Percentiles rank a stretch among this genome's conserved stretches.
phyloP scores from a whole-genome alignment of 306 rosid genomes.

The Lathyrus tuberosus region DNA sequence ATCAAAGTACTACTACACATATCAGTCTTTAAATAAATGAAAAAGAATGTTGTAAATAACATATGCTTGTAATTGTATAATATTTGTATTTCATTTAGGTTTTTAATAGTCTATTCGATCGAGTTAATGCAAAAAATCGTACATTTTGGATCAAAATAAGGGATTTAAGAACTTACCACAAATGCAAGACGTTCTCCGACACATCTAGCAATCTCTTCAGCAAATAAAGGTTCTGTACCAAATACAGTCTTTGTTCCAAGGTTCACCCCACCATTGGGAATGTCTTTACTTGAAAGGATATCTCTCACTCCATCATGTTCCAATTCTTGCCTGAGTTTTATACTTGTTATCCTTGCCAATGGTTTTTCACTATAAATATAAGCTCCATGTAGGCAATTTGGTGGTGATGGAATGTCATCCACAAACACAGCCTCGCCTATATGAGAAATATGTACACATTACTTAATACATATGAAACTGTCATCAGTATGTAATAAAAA shows the following conservation, averaged over 20 bases:
- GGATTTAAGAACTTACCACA: slow-evolving; percentile 58
- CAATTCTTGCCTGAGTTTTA: slow-evolving; percentile 49
- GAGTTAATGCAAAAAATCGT: background rate
- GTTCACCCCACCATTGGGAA: slow-evolving; percentile 68
- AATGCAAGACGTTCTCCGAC: slow-evolving; percentile 78
- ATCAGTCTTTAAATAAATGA: background rate
- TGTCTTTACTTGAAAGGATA: slow-evolving; percentile 66
- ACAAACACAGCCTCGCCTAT: slow-evolving; percentile 92
- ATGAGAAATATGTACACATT: no score
- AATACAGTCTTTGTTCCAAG: slow-evolving; percentile 51
- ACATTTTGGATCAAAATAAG: no score
- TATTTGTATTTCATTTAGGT: no score
- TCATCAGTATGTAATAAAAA: background rate
- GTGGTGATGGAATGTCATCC: slow-evolving; percentile 86
- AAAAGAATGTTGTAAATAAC: no score
- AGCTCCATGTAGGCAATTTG: slow-evolving; percentile 73
- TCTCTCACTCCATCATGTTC: slow-evolving; percentile 56
- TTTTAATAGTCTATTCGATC: no score
- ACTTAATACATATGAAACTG: no score
- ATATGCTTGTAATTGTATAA: no score
- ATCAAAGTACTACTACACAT: slow-evolving; percentile 8
- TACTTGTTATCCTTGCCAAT: slow-evolving; percentile 61
- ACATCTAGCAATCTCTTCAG: slow-evolving; percentile 60
- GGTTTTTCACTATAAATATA: slow-evolving; percentile 77
- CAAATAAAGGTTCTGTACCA: slow-evolving; percentile 73